Evolutionary conservation across 352 stramenopile species (phyloP).

Genomic region (Globisporangium ultimum): DNA sequence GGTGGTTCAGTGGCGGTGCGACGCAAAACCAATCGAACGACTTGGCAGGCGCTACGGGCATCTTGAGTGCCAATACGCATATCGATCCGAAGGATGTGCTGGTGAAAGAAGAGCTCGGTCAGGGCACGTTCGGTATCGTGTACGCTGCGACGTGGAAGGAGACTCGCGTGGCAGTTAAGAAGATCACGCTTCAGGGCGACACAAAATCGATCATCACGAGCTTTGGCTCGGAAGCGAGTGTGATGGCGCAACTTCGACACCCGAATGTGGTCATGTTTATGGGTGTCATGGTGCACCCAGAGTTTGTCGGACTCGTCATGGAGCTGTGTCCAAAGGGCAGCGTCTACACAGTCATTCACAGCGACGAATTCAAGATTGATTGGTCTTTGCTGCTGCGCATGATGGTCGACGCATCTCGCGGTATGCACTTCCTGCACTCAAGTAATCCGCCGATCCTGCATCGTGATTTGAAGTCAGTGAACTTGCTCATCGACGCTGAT

Average conservation of each 20-base stretch:
- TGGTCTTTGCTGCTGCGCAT: conserved; percentile 86
- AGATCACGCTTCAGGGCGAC: conserved; percentile 77
- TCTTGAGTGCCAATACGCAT: conserved; percentile 78
- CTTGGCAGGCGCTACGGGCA: conserved; percentile 30
- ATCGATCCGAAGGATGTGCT: conserved; percentile 83
- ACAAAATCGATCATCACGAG: conserved; percentile 81
- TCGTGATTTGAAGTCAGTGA: conserved; percentile 88
- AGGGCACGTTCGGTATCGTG: conserved; percentile 75
- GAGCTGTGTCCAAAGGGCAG: conserved; percentile 84
- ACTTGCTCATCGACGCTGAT: conserved; percentile 86
- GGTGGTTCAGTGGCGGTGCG: conserved; percentile 81
- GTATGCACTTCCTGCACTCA: conserved; percentile 92
- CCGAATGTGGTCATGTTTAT: conserved; percentile 90
- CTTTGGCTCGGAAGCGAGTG: conserved; percentile 76
- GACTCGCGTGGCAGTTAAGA: conserved; percentile 79
- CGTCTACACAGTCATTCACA: conserved; percentile 82
- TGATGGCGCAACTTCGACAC: conserved; percentile 82
- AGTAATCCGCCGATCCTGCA: conserved; percentile 86
- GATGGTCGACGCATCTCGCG: conserved; percentile 82
- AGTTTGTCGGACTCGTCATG: conserved; percentile 87
- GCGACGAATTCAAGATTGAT: conserved; percentile 72
- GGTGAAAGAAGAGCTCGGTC: conserved; percentile 72
- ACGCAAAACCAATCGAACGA: conserved; percentile 46
- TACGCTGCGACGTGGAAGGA: conserved; percentile 82
- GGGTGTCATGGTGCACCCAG: conserved; percentile 85